Conservation (phyloP, 2,329 filamentous ascomycete genomes). For the Aspergillus proliferans region DNA sequence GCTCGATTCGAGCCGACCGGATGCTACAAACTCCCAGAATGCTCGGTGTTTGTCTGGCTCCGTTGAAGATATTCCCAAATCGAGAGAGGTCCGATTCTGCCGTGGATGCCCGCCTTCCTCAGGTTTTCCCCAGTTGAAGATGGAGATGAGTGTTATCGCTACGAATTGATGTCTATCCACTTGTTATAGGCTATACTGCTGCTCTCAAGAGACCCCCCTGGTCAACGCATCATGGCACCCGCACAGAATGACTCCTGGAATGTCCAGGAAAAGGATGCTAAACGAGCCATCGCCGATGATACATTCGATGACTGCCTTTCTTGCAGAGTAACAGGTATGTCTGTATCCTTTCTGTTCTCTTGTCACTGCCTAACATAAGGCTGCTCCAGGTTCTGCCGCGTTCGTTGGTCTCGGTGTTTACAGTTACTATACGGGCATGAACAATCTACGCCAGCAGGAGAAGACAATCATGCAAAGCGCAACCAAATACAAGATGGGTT, state of each 20-base stretch:
- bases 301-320: constrained; percentile 58
- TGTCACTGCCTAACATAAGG: background rate
- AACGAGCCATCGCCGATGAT: constrained; percentile 46
- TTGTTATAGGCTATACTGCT: too few relatives aligned
- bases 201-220: too few relatives aligned
- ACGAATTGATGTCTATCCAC: background rate
- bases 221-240: constrained; percentile 3
- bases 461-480: constrained; percentile 59
- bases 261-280: constrained; percentile 53
- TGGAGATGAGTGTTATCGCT: background rate
- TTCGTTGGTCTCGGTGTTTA: constrained; percentile 71
- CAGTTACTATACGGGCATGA: constrained; percentile 69
- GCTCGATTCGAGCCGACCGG: constrained; percentile 10
- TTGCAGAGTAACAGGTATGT: constrained; percentile 65
- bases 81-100: constrained; percentile 26
- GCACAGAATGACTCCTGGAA: constrained; percentile 47
- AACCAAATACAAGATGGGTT: constrained; percentile 66
- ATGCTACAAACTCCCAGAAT: background rate
- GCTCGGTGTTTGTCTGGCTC: too few relatives aligned
- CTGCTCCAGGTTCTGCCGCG: constrained; percentile 59
- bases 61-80: constrained; percentile 9
- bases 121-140: background rate
- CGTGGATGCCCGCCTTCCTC: constrained; percentile 22
- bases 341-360: constrained; percentile 1
- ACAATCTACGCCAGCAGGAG: constrained; percentile 62